These are phyloP conservation scores for Sporobolomyces pararoseus DNA, from an alignment of 768 basidiomycete species.

Conservation along the genomic window DNA sequence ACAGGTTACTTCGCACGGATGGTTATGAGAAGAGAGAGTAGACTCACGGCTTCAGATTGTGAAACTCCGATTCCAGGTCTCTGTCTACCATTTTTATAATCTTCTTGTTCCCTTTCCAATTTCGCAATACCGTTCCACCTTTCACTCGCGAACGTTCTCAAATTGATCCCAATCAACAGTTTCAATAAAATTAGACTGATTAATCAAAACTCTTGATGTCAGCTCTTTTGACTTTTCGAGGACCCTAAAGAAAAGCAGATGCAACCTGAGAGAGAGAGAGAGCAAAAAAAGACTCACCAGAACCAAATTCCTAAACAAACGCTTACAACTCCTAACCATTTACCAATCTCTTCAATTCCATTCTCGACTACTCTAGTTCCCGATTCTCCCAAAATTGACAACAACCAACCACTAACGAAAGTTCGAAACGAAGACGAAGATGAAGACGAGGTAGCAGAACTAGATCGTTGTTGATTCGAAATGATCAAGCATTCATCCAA, in stretches of 20 bases:
- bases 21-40: too few species aligned
- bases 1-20: neutral
- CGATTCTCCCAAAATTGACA: neutral
- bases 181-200: conserved; percentile 61
- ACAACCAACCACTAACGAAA: neutral
- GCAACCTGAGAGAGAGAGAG: neutral
- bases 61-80: conserved; percentile 49
- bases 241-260: too few species aligned
- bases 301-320: conserved; percentile 68
- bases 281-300: conserved; percentile 58
- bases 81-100: conserved; percentile 49
- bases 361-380: conserved; percentile 22
- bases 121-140: conserved; percentile 49
- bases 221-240: neutral
- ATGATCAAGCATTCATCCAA: conserved; percentile 41
- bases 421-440: conserved; percentile 29
- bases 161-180: conserved; percentile 71
- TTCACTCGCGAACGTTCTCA: conserved; percentile 50
- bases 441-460: too few species aligned
- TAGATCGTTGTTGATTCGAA: neutral
- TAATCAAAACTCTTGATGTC: neutral
- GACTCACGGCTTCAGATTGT: conserved; percentile 40
- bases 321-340: conserved; percentile 15
- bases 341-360: conserved; percentile 1
- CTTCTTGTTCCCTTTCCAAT: conserved; percentile 47